Percentiles rank a stretch among this genome's conserved stretches.
These are phyloP conservation scores for Chrysopogon serrulatus DNA, from an alignment of 176 grass and related monocot species.

Conservation along the genomic window DNA sequence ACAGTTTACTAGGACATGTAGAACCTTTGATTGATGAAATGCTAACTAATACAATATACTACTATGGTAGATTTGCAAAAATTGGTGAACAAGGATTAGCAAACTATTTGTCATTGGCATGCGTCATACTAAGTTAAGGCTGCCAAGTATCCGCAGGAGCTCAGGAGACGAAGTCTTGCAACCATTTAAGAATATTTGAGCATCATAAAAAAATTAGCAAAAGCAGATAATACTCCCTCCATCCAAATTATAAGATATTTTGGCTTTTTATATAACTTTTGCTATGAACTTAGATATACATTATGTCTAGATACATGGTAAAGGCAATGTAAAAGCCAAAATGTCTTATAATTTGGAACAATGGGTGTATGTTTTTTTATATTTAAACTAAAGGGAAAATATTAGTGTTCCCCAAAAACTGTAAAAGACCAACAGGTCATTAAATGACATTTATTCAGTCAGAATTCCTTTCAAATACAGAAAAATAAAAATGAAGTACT, in stretches of 20 bases:
- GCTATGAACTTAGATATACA: no score
- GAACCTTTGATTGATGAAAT: not conserved
- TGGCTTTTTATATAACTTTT: no score
- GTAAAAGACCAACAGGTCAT: not conserved
- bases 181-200: not conserved
- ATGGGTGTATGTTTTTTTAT: no score
- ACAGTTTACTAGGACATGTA: not conserved
- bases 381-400: not conserved
- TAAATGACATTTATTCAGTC: not conserved
- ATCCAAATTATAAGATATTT: no score
- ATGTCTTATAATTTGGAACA: no score
- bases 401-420: not conserved
- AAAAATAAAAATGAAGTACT: not conserved
- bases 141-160: no score
- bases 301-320: no score
- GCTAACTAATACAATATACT: not conserved
- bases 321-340: no score
- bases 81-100: not conserved
- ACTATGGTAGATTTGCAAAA: not conserved
- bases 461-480: no score
- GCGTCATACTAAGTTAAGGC: no score
- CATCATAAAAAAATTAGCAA: not conserved
- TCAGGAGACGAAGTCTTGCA: not conserved
- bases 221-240: no score
- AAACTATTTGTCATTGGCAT: not conserved